Conservation (phyloP, 768 basidiomycete genomes). For the Naganishia vishniacii region DNA sequence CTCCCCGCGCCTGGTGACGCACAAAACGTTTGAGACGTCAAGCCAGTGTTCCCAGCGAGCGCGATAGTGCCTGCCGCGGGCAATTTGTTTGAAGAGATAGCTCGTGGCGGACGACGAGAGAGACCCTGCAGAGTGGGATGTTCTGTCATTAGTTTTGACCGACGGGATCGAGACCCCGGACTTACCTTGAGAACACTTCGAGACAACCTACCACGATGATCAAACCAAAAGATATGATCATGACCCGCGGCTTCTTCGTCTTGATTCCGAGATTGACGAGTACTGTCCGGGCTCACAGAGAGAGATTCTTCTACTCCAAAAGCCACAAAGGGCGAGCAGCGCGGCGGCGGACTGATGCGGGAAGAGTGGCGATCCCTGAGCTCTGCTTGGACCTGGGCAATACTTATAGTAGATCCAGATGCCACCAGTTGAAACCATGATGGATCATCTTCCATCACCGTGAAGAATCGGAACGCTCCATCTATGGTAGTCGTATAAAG, state of each 20-base stretch:
- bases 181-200: conserved; percentile 5
- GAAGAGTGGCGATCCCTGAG: not conserved
- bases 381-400: not conserved
- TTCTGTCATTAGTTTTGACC: not conserved
- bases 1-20: not conserved
- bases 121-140: not conserved
- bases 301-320: conserved; percentile 3
- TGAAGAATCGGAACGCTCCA: conserved; percentile 8
- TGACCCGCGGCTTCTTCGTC: conserved; percentile 6
- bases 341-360: not conserved
- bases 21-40: not conserved
- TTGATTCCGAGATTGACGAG: not conserved
- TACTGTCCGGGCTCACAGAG: not conserved
- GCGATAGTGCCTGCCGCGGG: not conserved
- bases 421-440: conserved; percentile 12
- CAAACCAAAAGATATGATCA: conserved; percentile 16
- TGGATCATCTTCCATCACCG: conserved; percentile 17
- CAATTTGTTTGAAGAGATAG: not conserved
- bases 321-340: conserved; percentile 4
- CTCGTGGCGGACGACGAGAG: conserved; percentile 2
- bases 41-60: too few species aligned
- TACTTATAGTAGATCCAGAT: not conserved
- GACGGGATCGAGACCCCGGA: not conserved
- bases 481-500: conserved; percentile 9
- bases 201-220: not conserved